Evolutionary conservation across 2,329 filamentous ascomycete genomes (phyloP).

Genomic region (Xylariaceae sp.): DNA sequence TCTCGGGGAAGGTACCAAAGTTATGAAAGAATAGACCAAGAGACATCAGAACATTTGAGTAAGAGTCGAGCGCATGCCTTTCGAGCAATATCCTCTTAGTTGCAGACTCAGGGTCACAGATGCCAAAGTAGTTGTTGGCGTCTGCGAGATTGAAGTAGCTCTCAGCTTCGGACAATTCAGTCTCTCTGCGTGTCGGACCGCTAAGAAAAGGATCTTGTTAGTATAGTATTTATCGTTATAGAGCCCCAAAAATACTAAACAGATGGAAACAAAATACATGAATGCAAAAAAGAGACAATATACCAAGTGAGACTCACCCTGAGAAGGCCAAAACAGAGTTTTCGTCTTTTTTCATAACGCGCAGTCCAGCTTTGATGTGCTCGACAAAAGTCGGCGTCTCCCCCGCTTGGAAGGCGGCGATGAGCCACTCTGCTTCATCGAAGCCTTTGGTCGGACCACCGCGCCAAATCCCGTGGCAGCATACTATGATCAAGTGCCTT

Average conservation of each 20-base stretch:
- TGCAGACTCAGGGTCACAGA: conserved; percentile 25
- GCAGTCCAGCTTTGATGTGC: conserved; percentile 66
- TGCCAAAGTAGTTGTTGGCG: conserved; percentile 43
- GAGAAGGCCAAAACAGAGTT: conserved; percentile 63
- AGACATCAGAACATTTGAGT: conserved; percentile 78
- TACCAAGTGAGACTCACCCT: conserved; percentile 47
- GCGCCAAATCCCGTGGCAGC: conserved; percentile 77
- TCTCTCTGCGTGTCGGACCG: conserved; percentile 58
- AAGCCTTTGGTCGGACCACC: conserved; percentile 51
- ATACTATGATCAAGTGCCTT: conserved; percentile 68
- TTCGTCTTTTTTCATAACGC: conserved; percentile 43
- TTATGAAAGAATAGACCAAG: conserved; percentile 55
- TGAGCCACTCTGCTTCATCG: conserved; percentile 63
- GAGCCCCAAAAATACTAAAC: too few species aligned
- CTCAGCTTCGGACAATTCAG: conserved; percentile 54
- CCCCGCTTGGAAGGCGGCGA: conserved; percentile 71
- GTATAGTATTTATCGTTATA: background rate
- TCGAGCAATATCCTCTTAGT: conserved; percentile 54
- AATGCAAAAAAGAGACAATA: too few species aligned
- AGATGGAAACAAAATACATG: too few species aligned
- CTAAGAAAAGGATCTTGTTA: conserved; percentile 35
- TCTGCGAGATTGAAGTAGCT: conserved; percentile 57
- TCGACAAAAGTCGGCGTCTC: conserved; percentile 77
- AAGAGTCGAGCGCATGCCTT: conserved; percentile 74
- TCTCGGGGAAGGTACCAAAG: conserved; percentile 48